Evolutionary conservation across 768 basidiomycete species (phyloP).

Genomic region (Russula virescens): DNA sequence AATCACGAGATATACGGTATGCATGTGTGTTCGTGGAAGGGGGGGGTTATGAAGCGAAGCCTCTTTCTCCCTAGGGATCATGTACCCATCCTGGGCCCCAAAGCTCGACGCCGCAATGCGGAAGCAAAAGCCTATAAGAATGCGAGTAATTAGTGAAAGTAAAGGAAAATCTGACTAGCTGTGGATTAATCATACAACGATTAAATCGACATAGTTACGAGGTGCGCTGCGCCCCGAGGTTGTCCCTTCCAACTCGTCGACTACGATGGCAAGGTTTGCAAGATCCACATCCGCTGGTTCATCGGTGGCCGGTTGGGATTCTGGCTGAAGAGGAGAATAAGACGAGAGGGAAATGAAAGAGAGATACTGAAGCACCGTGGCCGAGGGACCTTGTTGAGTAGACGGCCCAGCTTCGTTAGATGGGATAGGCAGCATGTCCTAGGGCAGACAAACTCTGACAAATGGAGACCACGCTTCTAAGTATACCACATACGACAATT

Average conservation of each 20-base stretch:
- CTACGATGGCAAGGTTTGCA: slow-evolving; percentile 9
- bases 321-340: neutral
- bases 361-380: neutral
- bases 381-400: neutral
- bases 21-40: neutral
- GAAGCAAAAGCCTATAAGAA: slow-evolving; percentile 8
- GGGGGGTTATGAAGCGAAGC: neutral
- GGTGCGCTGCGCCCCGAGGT: neutral
- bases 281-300: neutral
- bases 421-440: neutral
- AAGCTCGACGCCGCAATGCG: neutral
- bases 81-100: neutral
- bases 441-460: neutral
- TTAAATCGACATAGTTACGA: neutral
- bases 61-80: neutral
- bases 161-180: neutral
- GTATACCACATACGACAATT: neutral
- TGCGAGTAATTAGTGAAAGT: neutral
- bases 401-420: neutral
- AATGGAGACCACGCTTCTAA: neutral
- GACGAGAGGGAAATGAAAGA: neutral
- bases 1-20: neutral
- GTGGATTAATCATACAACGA: slow-evolving; percentile 9
- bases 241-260: slow-evolving; percentile 9
- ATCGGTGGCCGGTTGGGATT: neutral